Percentiles rank a stretch among this genome's conserved stretches.
Conservation (phyloP, 805 yeast genomes). For the Candida dajiaensis region DNA sequence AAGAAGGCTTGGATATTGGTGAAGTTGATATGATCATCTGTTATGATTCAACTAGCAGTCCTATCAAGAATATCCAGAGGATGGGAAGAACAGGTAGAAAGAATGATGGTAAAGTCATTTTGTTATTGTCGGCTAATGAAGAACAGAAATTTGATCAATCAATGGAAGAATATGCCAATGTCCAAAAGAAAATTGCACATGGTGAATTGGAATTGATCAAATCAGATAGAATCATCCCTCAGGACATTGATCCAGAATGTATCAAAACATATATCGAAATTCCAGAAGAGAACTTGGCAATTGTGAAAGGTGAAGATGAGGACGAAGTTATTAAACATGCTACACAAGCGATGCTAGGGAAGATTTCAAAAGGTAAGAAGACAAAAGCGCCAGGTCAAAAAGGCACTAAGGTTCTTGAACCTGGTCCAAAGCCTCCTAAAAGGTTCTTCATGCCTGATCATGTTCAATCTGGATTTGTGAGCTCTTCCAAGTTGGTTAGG, state of each 20-base stretch:
- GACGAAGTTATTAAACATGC: slow-evolving; percentile 67
- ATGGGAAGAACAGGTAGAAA: slow-evolving; percentile 99
- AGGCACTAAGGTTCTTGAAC: slow-evolving; percentile 11
- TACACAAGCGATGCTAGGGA: slow-evolving; percentile 52
- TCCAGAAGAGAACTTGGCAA: slow-evolving; percentile 63
- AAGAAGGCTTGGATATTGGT: slow-evolving; percentile 97
- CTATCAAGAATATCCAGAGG: slow-evolving; percentile 88
- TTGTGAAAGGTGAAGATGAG: slow-evolving; percentile 48
- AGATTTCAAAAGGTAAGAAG: slow-evolving; percentile 12
- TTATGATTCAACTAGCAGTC: slow-evolving; percentile 89
- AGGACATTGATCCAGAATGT: slow-evolving; percentile 46
- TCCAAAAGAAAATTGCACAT: slow-evolving; percentile 63
- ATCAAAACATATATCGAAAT: slow-evolving; percentile 52
- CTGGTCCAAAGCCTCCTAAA: slow-evolving; percentile 28
- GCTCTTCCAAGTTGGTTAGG: slow-evolving; percentile 43
- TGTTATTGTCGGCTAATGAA: slow-evolving; percentile 75
- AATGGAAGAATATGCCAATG: slow-evolving; percentile 71
- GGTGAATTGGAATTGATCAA: slow-evolving; percentile 37
- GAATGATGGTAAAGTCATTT: slow-evolving; percentile 75
- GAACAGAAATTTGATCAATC: slow-evolving; percentile 75
- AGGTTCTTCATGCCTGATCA: slow-evolving; percentile 70
- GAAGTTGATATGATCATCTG: slow-evolving; percentile 93
- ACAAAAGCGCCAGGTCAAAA: slow-evolving; percentile 8
- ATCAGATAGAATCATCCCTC: slow-evolving; percentile 68
- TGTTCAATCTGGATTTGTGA: slow-evolving; percentile 57